Base-by-base conservation (phyloP, 2,329 filamentous ascomycete genomes). In the Penicillium sp. region DNA sequence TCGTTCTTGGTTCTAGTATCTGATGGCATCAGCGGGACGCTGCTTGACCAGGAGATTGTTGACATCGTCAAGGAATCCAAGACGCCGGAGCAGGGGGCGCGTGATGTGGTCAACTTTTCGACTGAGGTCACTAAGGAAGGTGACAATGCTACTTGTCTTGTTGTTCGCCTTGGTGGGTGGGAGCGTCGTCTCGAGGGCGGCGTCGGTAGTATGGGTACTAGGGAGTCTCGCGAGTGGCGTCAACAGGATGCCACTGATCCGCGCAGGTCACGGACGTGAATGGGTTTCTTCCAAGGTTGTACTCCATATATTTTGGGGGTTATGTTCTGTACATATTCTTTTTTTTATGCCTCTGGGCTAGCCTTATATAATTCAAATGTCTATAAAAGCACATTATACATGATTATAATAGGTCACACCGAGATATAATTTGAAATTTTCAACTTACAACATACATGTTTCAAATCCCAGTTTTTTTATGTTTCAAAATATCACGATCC, bases 21-120 rank as follows among this genome's bases (percentile, higher is more conserved):
- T 2, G 94, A 99, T 73, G 94, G 94, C 27, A 86, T 99, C 10
- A 93, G 88, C 21, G 93, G 91, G 7, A 90, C 89, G 17, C 80
- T 97, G 23, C 86, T 84, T 55, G 94, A 99, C 71, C 93, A 97
- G 77, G 94, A 99, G 77, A 91, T 97, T 61, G 93, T 97, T 31
- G 94, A 99, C 72, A 87, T 97, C 33, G 83, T 97, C 68, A 97
- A 97, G 75, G 94, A 99, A 76, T 90, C 92, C 6, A 87, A 83
- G 70, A 97, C 93, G 0, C 94, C 94, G 0, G 93, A 96, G 66
- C 86, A 96, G 71, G 94, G 87, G 3, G 87, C 91, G 1, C 83
- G 82, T 58, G 86, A 88, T 60, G 85, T 99, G 8, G 91, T 96
- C 29, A 85, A 86, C 56, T 97, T 94, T 74, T 92, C 93, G 0